phyloP scores from a whole-genome alignment of 1,284 basidiomycete species.

The Ustilago hordei region DNA sequence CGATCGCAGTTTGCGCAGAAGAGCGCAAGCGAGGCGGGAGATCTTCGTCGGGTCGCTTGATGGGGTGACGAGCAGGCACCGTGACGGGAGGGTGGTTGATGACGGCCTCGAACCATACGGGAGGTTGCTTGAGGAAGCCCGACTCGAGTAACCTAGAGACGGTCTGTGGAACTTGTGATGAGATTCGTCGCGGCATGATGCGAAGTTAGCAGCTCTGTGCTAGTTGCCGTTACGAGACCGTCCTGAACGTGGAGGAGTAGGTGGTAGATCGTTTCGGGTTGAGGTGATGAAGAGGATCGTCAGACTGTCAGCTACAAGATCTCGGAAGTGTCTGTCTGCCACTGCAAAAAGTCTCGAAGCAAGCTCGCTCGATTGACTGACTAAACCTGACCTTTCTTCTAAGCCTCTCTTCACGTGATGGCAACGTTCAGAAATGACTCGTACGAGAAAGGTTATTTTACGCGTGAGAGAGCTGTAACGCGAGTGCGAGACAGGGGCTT shows the following conservation, averaged over 20 bases:
- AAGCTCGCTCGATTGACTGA: not conserved
- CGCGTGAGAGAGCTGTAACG: slow-evolving; percentile 11
- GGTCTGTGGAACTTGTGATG: slow-evolving; percentile 88
- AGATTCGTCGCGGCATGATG: slow-evolving; percentile 83
- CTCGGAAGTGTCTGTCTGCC: not conserved
- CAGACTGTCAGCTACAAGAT: not conserved
- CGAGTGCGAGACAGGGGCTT: slow-evolving; percentile 42
- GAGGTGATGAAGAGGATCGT: not conserved
- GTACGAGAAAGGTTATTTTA: slow-evolving; percentile 16
- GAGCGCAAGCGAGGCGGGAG: slow-evolving; percentile 53
- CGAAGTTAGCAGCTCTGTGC: not conserved
- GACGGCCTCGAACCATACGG: slow-evolving; percentile 87
- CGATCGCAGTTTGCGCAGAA: slow-evolving; percentile 1
- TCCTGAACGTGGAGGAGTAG: too few relatives aligned
- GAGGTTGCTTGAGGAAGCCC: slow-evolving; percentile 78
- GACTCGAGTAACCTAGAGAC: slow-evolving; percentile 84
- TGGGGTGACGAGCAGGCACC: slow-evolving; percentile 80
- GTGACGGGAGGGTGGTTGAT: slow-evolving; percentile 87
- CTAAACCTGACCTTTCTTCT: slow-evolving; percentile 28
- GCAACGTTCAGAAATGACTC: not conserved
- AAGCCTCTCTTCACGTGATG: slow-evolving; percentile 27
- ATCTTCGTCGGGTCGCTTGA: slow-evolving; percentile 72
- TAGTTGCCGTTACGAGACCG: not conserved
- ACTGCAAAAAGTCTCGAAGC: slow-evolving; percentile 23
- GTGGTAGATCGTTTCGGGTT: not conserved